phyloP scores from a whole-genome alignment of 2,329 filamentous ascomycete species.

The Penicillium sp. region DNA sequence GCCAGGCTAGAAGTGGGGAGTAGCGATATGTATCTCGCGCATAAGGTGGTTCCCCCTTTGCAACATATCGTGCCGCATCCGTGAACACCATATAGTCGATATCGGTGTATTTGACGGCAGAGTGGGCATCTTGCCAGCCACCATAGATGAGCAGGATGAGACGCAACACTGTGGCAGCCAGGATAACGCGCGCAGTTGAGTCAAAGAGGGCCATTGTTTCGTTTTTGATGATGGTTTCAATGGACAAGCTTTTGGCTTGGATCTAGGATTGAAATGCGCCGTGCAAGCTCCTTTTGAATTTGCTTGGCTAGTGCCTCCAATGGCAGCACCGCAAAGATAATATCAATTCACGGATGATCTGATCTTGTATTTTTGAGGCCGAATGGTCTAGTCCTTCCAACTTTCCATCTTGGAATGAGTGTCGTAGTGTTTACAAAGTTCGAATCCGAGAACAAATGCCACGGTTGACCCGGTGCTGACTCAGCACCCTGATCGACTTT shows the following conservation, averaged over 20 bases:
- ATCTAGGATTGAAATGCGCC: not conserved
- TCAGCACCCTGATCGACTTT: no score
- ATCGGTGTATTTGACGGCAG: slow-evolving; percentile 93
- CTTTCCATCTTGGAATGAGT: no score
- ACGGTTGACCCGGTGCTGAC: no score
- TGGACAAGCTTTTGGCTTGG: not conserved
- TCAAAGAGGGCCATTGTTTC: slow-evolving; percentile 26
- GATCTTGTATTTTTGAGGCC: no score
- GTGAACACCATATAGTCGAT: slow-evolving; percentile 99
- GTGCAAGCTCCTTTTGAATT: no score
- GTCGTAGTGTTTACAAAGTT: no score
- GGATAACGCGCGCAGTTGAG: slow-evolving; percentile 32
- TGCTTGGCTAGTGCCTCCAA: no score
- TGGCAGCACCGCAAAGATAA: no score
- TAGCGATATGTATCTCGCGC: slow-evolving; percentile 91
- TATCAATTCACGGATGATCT: no score
- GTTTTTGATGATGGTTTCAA: not conserved
- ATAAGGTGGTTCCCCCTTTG: slow-evolving; percentile 69
- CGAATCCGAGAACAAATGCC: no score
- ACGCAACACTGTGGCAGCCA: slow-evolving; percentile 56
- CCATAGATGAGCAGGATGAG: slow-evolving; percentile 74
- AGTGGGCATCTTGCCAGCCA: slow-evolving; percentile 84
- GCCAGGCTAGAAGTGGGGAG: slow-evolving; percentile 87
- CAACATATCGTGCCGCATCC: slow-evolving; percentile 75
- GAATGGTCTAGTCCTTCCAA: no score